Base-by-base conservation (phyloP, 2,329 filamentous ascomycete species). In the Aureobasidium subglaciale region DNA sequence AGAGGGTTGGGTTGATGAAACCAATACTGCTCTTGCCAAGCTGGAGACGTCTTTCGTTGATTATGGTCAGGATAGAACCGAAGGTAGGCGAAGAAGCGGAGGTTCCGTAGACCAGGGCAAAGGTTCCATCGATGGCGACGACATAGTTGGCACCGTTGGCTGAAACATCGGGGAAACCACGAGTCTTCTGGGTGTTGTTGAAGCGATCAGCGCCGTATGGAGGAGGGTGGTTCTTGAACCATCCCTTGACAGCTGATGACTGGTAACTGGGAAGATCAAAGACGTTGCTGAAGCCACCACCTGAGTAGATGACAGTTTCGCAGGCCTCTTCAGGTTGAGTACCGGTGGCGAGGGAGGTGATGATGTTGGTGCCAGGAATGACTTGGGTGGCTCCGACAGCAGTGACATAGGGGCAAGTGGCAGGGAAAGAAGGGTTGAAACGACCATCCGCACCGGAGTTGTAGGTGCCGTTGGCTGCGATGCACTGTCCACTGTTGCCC, bases 331-430 rank as follows among this genome's bases (percentile, higher is more conserved):
- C 75, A 1, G 73, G 64, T 40, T 67, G 59, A 2, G 59, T 59
- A 22, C 61, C 60, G 5, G 48, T 60, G 15, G 59, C 63, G 8
- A 63, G 50, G 3, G 58, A 67, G 10, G 64, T 64, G 18, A 65
- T 65, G 41, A 74, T 67, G 1, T 71, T 70, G 6, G 69, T 70
- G n/a, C 68, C 69, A 43, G 68, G 67, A 35, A 65, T 65, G 54
- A 75, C 68, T 63, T 76, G 69, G 0, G 79, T 81, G 9, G 77
- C 78, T 20, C 79, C 78, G 1, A 81, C 77, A 3, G 75, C 71
- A 0, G 76, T 79, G 18, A 81, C 65, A 61, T 75, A 80, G 20
- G 68, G 78, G 61, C 78, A 80, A 6, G 68, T 70, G 1, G 67
- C 68, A 0, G 76, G 75, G 60, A 78, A 78, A 3, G 67, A 66